phyloP scores from a whole-genome alignment of 305 asterid species.

The Fraxinus platypoda region DNA sequence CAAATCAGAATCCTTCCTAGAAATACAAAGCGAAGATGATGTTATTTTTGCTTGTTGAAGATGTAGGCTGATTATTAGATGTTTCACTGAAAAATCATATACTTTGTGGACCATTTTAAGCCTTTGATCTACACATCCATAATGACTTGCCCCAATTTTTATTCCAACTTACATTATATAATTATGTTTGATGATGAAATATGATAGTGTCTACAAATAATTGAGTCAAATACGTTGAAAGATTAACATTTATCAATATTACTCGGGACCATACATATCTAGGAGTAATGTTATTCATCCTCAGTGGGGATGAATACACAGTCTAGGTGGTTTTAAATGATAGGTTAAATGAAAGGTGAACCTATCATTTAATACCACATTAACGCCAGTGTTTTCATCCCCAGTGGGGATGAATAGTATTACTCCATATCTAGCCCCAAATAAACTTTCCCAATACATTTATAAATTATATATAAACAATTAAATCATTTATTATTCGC shows the following conservation, averaged over 20 bases:
- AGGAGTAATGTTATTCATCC: too few relatives aligned
- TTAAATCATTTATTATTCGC: too few relatives aligned
- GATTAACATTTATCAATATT: not conserved
- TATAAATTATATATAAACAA: too few relatives aligned
- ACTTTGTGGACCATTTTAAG: not conserved
- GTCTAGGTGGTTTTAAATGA: too few relatives aligned
- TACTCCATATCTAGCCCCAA: not conserved
- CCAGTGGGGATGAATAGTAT: too few relatives aligned
- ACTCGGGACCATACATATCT: not conserved
- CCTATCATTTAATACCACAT: too few relatives aligned
- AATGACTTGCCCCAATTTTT: not conserved
- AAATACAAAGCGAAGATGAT: not conserved
- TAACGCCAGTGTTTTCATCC: too few relatives aligned
- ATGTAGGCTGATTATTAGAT: not conserved
- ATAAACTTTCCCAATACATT: not conserved
- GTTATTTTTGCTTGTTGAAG: not conserved
- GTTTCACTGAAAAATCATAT: not conserved
- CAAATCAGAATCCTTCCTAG: conserved; percentile 63
- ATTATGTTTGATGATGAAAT: not conserved
- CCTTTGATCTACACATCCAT: not conserved
- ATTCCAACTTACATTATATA: not conserved
- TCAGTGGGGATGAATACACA: too few relatives aligned
- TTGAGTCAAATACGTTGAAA: not conserved
- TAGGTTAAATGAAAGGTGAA: too few relatives aligned
- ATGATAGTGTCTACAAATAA: not conserved